Conservation (phyloP, 208 protist genomes). For the Trypanosoma lewisi region DNA sequence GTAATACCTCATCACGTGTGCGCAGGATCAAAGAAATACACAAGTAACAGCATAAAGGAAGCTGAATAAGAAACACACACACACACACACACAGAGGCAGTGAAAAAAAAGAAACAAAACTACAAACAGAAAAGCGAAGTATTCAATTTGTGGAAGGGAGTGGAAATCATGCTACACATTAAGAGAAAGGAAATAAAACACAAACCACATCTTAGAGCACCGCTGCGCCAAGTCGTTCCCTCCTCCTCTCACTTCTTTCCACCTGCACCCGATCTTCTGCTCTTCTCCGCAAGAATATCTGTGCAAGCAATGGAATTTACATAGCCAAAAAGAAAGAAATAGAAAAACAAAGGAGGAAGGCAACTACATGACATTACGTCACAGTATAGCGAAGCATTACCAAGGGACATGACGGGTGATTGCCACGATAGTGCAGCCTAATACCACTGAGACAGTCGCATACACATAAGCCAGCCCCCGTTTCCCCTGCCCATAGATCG, state of each 20-base stretch:
- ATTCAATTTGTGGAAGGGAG: no score
- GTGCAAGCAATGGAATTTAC: no score
- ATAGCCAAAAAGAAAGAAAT: neutral
- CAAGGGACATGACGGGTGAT: constrained; percentile 28
- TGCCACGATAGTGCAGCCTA: constrained; percentile 31
- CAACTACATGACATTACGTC: neutral
- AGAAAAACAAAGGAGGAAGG: neutral
- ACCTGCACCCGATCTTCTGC: no score
- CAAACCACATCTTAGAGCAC: no score
- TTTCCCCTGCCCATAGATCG: constrained; percentile 24
- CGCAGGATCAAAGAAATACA: neutral
- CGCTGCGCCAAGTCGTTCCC: no score
- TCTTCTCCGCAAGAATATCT: no score
- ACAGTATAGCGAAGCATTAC: neutral
- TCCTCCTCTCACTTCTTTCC: no score
- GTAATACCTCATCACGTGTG: no score
- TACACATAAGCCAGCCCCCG: constrained; percentile 38
- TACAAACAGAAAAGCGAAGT: neutral
- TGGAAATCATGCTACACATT: no score
- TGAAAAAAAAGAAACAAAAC: neutral
- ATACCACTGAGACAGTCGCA: constrained; percentile 28
- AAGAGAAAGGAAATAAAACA: no score
- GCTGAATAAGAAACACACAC: neutral
- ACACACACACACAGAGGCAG: neutral
- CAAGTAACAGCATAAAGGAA: neutral